Base-by-base conservation (phyloP, 768 basidiomycete species). In the Lentinula boryana region DNA sequence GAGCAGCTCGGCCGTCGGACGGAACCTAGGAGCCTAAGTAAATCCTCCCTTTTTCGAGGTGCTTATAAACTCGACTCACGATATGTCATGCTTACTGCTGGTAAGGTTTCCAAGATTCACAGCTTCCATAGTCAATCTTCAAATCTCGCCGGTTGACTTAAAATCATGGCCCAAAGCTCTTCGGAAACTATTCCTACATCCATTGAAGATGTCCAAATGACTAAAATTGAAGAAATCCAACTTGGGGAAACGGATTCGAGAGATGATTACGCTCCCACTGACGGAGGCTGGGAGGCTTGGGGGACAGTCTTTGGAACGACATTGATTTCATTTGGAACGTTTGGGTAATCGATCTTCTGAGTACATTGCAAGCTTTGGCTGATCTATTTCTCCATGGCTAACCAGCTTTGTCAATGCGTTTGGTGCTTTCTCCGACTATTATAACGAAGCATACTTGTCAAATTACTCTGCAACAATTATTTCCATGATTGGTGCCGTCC, bases 371-470 rank as follows among this genome's bases (percentile, higher is more conserved):
- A 2, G 63, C 65, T 10, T 50, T 57, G 1, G 62, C 69, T 43
- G 62, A 63, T 66, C 64, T 27, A 27, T 4, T 4, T 49, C 7
- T 46, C 3, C 5, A 21, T 27, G 21, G n/a, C n/a, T 58, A 2
- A 38, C 6, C 10, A 49, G 31, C 35, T 50, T 67, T 40, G 59
- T 71, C 61, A 74, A 73, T 54, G 63, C 68, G 0, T 75, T 68
- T 40, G 76, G 76, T 40, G 73, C 71, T 1, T 76, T 70, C 63
- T 69, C 73, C 60, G 68, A 70, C 13, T 76, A 71, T 65, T 77
- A 76, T 56, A 52, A 63, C 10, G 58, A 64, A 15, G 60, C 46
- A 6, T 70, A 69, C 43, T 63, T 73, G 7, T 63, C 69, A 0
- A 62, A 69, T 7, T 72, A 71, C 46, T 69, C 71, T 12, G 55